Conservation (phyloP, 495 filamentous ascomycete genomes). For the Durotheca rogersii region DNA sequence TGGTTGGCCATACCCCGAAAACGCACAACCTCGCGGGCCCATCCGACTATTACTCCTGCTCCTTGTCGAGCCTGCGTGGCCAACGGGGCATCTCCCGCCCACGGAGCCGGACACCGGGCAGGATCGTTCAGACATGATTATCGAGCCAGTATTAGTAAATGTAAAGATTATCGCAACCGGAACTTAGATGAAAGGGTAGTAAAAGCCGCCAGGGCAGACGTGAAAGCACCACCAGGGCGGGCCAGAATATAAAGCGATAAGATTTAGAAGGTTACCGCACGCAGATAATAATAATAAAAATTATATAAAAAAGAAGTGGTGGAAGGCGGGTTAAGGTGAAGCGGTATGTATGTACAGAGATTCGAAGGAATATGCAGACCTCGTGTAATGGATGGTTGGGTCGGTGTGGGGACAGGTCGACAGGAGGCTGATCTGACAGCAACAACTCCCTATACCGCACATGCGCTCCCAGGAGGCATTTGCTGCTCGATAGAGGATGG, state of each 20-base stretch:
- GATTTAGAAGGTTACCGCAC: not conserved
- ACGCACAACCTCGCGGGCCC: slow-evolving; percentile 24
- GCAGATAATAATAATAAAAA: no score
- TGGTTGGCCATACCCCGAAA: slow-evolving; percentile 20
- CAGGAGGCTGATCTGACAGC: slow-evolving; percentile 11
- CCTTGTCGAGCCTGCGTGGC: slow-evolving; percentile 13
- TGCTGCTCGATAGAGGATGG: slow-evolving; percentile 6
- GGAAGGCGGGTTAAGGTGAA: not conserved
- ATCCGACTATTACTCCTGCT: slow-evolving; percentile 23
- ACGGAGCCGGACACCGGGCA: slow-evolving; percentile 26
- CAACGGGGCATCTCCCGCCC: slow-evolving; percentile 19
- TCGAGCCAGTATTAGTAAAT: slow-evolving; percentile 12
- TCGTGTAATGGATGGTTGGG: slow-evolving; percentile 12
- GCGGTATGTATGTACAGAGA: slow-evolving; percentile 1
- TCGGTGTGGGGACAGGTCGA: slow-evolving; percentile 9
- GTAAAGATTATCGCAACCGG: slow-evolving; percentile 2
- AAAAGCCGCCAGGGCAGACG: slow-evolving; percentile 23
- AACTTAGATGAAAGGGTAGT: slow-evolving; percentile 10
- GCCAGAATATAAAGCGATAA: slow-evolving; percentile 1
- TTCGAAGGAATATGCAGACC: slow-evolving; percentile 6
- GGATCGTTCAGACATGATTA: slow-evolving; percentile 27
- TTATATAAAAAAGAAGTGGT: slow-evolving; percentile 6
- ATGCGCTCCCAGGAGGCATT: not conserved
- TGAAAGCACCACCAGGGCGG: slow-evolving; percentile 25
- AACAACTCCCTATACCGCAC: slow-evolving; percentile 1